Conservation (phyloP, 768 basidiomycete genomes). For the Neoboletus magnificus region DNA sequence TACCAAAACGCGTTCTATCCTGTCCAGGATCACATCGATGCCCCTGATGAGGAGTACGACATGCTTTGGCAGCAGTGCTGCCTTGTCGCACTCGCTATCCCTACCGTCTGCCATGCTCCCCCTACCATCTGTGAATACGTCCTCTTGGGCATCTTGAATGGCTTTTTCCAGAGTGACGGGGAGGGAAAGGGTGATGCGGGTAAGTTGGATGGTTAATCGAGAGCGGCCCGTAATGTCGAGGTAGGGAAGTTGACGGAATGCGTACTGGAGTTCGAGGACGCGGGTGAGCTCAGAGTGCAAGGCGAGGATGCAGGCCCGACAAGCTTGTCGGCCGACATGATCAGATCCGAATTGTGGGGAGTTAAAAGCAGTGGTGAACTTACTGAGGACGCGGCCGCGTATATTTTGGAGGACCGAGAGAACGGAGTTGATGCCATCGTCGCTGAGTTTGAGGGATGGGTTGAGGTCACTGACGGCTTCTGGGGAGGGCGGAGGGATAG, state of each 20-base stretch:
- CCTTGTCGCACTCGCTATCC: constrained; percentile 18
- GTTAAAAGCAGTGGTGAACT: background rate
- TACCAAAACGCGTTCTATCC: constrained; percentile 56
- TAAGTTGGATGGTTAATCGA: constrained; percentile 71
- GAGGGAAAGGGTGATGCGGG: constrained; percentile 70
- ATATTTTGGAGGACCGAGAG: constrained; percentile 65
- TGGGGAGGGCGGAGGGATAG: constrained; percentile 24
- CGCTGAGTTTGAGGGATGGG: constrained; percentile 69
- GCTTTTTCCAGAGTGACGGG: constrained; percentile 74
- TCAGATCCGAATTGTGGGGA: background rate
- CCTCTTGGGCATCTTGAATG: constrained; percentile 40
- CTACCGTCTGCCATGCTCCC: constrained; percentile 4
- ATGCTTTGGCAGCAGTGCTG: constrained; percentile 50
- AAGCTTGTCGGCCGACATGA: constrained; percentile 41
- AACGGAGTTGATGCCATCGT: constrained; percentile 78
- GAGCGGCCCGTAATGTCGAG: constrained; percentile 75
- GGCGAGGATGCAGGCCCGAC: constrained; percentile 71
- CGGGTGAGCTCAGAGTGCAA: constrained; percentile 70
- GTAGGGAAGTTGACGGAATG: constrained; percentile 71
- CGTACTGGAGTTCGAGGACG: constrained; percentile 78
- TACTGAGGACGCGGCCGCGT: constrained; percentile 73
- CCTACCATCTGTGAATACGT: constrained; percentile 3
- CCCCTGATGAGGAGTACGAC: constrained; percentile 59
- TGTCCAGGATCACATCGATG: constrained; percentile 60
- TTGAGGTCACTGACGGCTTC: constrained; percentile 79